Base-by-base conservation (phyloP, 805 yeast species). In the Barnettozyma siamensis region DNA sequence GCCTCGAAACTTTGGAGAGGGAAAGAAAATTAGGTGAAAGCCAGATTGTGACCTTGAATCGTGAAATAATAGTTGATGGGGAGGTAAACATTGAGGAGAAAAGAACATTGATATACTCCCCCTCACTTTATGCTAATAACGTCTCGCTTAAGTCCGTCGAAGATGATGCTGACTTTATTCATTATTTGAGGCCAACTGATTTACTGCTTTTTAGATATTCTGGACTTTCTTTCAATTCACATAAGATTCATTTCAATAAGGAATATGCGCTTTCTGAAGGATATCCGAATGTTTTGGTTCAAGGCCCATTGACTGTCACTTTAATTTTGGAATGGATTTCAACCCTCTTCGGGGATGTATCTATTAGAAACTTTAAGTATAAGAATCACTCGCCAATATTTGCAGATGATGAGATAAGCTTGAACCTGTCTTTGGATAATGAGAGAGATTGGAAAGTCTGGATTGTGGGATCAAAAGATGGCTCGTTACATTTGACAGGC, bases 201-300 rank as follows among this genome's bases (percentile, higher is more conserved):
- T 54, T 67, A 7, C 67, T 76, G 31, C 66, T 78, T 28, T 70
- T 78, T 48, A 65, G 87, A 46, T 85, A 79, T 62, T 80, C 91
- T 34, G 82, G 86, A 11, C 59, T 93, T 40, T 80, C 93, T 1
- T 80, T 80, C 63, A 91, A 91, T 58, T 70, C 94, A 4, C 99
- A 91, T 61, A 72, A 73, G 43, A 86, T 91, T 31, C 99, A 91
- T 62, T 80, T 78, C 59, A 85, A 86, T 54, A 57, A 60, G 6
- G 48, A 48, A 1, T 86, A 85, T 57, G 71, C 87, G 7, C 50
- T 40, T 4, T 53, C 51, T 2, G 98, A 91, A 54, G 69, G 74
- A 1, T 75, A 87, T 37, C 79, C 81, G 0, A 66, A 68, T 28
- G 59, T 80, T 0, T 63, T 91, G 1, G 80, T 83, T 0, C 95